Base-by-base conservation (phyloP, 306 rosid genomes). In the Cicer chorassanicum region DNA sequence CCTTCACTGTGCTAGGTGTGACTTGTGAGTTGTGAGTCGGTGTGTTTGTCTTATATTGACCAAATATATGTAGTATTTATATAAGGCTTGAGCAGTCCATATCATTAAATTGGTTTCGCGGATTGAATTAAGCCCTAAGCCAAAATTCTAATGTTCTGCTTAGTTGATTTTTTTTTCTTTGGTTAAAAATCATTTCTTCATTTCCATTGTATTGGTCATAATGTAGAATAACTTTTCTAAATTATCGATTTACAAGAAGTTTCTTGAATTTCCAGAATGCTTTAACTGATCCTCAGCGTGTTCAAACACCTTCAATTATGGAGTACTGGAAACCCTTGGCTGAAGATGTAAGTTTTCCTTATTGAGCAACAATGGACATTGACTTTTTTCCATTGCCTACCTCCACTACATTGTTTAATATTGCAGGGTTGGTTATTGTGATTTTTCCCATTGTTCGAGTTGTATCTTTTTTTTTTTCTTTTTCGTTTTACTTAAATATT, bases 301-400 rank as follows among this genome's bases (percentile, higher is more conserved):
- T 16, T 16, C 18, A 16, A 16, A 16, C 18, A 16, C 18, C 98
- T 77, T 81, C 89, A n/a, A 91, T 93, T 74, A 75, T 79, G 78
- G 98, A 89, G 68, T 93, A 91, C 81, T 93, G 97, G 97, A 93
- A 89, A 78, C 93, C 97, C 68, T 84, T 93, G 89, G 97, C 94
- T 57, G 98, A 93, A 42, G 98, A 93, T 82, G 98, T 91, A 84
- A 91, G 97, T 77, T 62, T 71, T 78, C 29, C 74, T 66, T 55
- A 68, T 36, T 77, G 42, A 81, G 70, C 54, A 29, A 34, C 50
- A 77, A 24, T 70, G 73, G 34, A 14, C 38, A 29, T 46, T 75
- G 38, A 65, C 9, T 39, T 19, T 64, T 21, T 70, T 40, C 9
- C 11, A 21, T 14, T 48, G 55, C 56, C 68, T 36, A 46, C 44